Percentiles rank a stretch among this genome's conserved stretches.
Conservation (phyloP, 164 flowering plant genomes). For the Cinnamomum chago region DNA sequence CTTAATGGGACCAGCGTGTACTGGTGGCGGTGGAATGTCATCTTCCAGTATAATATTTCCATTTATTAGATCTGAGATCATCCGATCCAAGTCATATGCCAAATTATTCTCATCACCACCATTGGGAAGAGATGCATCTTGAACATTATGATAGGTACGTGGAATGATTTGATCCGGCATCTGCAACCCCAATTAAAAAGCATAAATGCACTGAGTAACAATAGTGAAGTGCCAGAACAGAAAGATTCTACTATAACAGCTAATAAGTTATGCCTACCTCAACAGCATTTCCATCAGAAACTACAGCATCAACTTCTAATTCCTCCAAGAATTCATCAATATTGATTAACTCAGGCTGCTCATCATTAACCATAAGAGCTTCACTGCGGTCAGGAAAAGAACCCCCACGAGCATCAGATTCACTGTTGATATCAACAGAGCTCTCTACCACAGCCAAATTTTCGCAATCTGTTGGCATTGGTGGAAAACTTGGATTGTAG, state of each 20-base stretch:
- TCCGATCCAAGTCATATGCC: slow-evolving; percentile 1
- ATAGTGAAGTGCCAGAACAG: neutral
- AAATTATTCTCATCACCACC: slow-evolving; percentile 20
- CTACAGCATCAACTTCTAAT: slow-evolving; percentile 9
- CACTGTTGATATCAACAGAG: slow-evolving; percentile 1
- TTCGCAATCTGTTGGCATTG: neutral
- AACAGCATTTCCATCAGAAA: neutral
- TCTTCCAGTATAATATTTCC: neutral
- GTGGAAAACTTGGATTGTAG: slow-evolving; percentile 7
- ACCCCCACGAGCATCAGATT: slow-evolving; percentile 6
- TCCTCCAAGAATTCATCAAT: slow-evolving; percentile 4
- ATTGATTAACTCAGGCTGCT: slow-evolving; percentile 7
- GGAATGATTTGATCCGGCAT: neutral
- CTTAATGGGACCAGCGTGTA: neutral
- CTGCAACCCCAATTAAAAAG: neutral
- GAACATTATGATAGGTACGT: neutral
- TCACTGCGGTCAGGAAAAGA: slow-evolving; percentile 12
- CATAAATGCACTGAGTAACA: neutral
- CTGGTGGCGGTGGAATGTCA: neutral
- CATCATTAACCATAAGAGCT: neutral
- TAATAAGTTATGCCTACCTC: slow-evolving; percentile 16
- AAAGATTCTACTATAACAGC: slow-evolving; percentile 6
- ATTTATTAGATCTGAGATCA: neutral
- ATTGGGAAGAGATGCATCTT: neutral
- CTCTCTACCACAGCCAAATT: neutral